Percentiles rank a stretch among this genome's conserved stretches.
Evolutionary conservation across 2,329 filamentous ascomycete species (phyloP).

Genomic region (Arthrocladium fulminans): DNA sequence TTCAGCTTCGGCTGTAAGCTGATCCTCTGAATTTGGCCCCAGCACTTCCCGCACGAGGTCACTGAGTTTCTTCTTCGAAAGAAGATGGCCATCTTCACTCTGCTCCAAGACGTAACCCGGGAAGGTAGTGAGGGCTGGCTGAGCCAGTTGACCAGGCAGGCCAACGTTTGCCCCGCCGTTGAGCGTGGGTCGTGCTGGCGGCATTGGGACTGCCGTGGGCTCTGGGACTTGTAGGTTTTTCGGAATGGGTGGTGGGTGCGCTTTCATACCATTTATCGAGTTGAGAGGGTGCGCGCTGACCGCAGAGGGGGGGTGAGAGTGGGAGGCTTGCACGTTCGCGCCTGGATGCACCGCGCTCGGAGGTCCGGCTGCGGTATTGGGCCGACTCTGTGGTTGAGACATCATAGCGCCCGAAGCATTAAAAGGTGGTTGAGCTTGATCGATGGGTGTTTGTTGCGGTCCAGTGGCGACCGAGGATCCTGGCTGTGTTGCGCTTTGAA

Average conservation of each 20-base stretch:
- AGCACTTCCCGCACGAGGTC: slow-evolving; percentile 91
- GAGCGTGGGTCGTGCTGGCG: slow-evolving; percentile 67
- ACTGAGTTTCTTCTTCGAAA: slow-evolving; percentile 97
- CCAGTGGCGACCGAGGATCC: slow-evolving; percentile 11
- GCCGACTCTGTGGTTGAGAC: slow-evolving; percentile 6
- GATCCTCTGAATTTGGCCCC: slow-evolving; percentile 60
- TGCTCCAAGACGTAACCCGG: slow-evolving; percentile 81
- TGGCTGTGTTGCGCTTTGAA: slow-evolving; percentile 11
- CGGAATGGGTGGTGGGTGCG: slow-evolving; percentile 68
- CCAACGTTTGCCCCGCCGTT: slow-evolving; percentile 66
- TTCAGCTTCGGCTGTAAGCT: slow-evolving; percentile 85
- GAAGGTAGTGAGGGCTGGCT: slow-evolving; percentile 73
- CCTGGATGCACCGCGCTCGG: slow-evolving; percentile 21
- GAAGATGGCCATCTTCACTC: slow-evolving; percentile 71
- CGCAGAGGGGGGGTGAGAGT: slow-evolving; percentile 25
- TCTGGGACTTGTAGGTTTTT: slow-evolving; percentile 66
- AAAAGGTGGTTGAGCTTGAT: slow-evolving; percentile 30
- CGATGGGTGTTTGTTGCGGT: slow-evolving; percentile 37
- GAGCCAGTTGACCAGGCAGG: slow-evolving; percentile 72
- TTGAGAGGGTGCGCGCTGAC: slow-evolving; percentile 35
- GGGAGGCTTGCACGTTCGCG: slow-evolving; percentile 19
- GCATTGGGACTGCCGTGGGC: slow-evolving; percentile 67
- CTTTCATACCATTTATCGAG: slow-evolving; percentile 35
- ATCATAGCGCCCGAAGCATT: slow-evolving; percentile 4
- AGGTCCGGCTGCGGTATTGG: slow-evolving; percentile 11